Conservation (phyloP, 1,284 basidiomycete species). For the Rhizoctonia solani region DNA sequence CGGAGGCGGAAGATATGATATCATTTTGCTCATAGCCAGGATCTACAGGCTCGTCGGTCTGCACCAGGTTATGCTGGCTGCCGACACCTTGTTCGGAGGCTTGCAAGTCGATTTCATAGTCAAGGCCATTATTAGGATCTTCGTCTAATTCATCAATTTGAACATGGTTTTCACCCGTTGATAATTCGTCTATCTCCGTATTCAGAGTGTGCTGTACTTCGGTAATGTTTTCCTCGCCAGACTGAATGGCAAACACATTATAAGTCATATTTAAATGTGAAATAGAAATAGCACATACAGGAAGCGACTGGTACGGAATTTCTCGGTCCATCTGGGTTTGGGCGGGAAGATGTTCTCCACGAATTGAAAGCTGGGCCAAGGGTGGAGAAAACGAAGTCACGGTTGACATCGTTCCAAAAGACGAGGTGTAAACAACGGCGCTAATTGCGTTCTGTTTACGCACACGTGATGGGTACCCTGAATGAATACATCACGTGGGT, state of each 20-base stretch:
- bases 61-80: background rate
- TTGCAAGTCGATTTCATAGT: background rate
- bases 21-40: background rate
- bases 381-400: slow-evolving; percentile 10
- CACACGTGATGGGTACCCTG: background rate
- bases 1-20: too few relatives aligned
- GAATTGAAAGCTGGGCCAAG: background rate
- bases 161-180: background rate
- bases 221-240: background rate
- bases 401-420: background rate
- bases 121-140: background rate
- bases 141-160: background rate
- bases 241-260: slow-evolving; percentile 13
- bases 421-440: background rate
- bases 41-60: too few relatives aligned
- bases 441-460: background rate
- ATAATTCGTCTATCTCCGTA: background rate
- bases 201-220: background rate
- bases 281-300: background rate
- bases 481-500: slow-evolving; percentile 8
- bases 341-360: background rate
- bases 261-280: background rate
- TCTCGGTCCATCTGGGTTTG: background rate
- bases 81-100: background rate
- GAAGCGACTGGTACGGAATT: background rate